Evolutionary conservation across 1,284 basidiomycete genomes (phyloP), one percentile per base, ranked within the genome.

Genomic region (Mycosarcoma mackinlayi): DNA sequence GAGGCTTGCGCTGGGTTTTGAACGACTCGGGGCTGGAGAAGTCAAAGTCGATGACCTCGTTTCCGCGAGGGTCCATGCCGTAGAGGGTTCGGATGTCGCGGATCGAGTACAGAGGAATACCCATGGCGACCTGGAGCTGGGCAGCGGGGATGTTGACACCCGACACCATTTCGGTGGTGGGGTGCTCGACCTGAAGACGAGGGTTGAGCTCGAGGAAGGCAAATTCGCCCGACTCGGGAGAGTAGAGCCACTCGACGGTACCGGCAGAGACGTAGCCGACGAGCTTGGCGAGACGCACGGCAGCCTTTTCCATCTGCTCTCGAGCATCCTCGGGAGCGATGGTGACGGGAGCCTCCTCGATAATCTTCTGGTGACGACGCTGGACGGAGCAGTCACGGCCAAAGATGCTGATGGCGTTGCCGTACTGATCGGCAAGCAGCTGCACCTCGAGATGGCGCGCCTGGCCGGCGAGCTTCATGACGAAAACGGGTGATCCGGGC

Each of bases 371-470:
- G 85, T 99, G 96, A 72, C 96, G 92, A 78, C 96, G 92, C 85
- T 99, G 96, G 46, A 99, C 96, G 56, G 96, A 98, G 84, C 96
- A 99, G 84, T 98, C 96, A 83, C 96, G 94, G 78, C 96, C 96
- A 80, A 98, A 99, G 55, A 99, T 88, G 52, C 94, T 98, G 81
- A 99, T 98, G 33, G 96, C 96, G 84, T 97, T 97, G 63, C 96
- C 96, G 84, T 98, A 99, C 84, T 98, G 96, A 85, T 99, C 96
- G 48, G 96, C 96, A 40, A 99, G 89, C 41, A 99, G 88, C 85
- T 99, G 96, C 24, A 98, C 96, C 85, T 99, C 96, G 75, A 99
- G 86, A 85, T 99, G 96, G 71, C 96, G 92, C 34, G 96, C 96
- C 76, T 92, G 91, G 23, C 94, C 94, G 31, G 96, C 96, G 64